A percentile compares a stretch with the other conserved stretches of the same genome.
Evolutionary conservation across 768 basidiomycete species (phyloP).

Genomic region (Boletus bicolor): DNA sequence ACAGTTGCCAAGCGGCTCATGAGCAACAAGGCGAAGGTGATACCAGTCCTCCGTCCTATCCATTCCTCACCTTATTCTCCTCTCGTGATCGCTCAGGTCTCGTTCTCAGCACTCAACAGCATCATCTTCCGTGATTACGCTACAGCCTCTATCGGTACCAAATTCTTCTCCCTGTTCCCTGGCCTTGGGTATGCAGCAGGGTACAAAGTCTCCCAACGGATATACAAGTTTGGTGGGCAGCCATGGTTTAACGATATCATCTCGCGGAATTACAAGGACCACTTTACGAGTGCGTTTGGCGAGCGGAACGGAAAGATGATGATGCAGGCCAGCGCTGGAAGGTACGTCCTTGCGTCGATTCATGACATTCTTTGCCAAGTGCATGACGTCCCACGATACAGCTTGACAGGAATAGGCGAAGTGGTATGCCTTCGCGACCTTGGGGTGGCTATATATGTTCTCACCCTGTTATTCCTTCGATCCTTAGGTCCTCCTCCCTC

Average conservation of each 20-base stretch:
- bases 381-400: slow-evolving; percentile 22
- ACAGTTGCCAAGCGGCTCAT: slow-evolving; percentile 98
- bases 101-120: slow-evolving; percentile 56
- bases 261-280: slow-evolving; percentile 72
- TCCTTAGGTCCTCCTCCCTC: slow-evolving; percentile 79
- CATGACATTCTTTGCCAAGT: not conserved
- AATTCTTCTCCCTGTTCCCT: slow-evolving; percentile 92
- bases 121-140: slow-evolving; percentile 91
- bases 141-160: slow-evolving; percentile 56
- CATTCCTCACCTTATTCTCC: not conserved
- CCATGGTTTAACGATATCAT: slow-evolving; percentile 96
- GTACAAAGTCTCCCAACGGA: slow-evolving; percentile 91
- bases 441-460: not conserved
- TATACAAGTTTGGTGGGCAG: slow-evolving; percentile 98
- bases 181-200: slow-evolving; percentile 98
- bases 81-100: slow-evolving; percentile 43
- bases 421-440: slow-evolving; percentile 54
- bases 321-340: slow-evolving; percentile 93
- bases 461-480: not conserved
- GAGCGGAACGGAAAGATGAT: slow-evolving; percentile 95
- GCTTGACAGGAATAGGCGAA: slow-evolving; percentile 85
- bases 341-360: slow-evolving; percentile 43
- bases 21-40: slow-evolving; percentile 90
- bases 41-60: not conserved
- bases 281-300: slow-evolving; percentile 82